These are phyloP conservation scores for Zychaea mexicana DNA, from an alignment of 371 early-diverging fungal species.

Conservation along the genomic window DNA sequence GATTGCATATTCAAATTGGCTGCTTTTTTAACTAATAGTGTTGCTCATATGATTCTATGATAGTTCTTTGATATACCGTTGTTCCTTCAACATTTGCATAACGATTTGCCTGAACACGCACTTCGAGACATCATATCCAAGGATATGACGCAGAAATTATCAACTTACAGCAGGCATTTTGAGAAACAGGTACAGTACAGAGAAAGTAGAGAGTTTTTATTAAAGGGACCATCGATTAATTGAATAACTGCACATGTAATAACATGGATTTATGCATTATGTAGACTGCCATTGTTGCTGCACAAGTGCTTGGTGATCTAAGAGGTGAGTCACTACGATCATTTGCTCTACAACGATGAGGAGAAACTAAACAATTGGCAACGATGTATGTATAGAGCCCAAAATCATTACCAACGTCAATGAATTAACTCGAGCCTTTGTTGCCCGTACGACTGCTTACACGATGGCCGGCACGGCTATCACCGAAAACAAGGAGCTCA, in stretches of 20 bases:
- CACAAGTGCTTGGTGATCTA: slow-evolving; percentile 8
- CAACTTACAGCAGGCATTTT: slow-evolving; percentile 18
- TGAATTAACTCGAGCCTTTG: background rate
- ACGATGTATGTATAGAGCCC: background rate
- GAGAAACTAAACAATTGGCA: no score
- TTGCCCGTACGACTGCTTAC: slow-evolving; percentile 9
- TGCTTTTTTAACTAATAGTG: background rate
- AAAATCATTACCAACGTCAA: background rate
- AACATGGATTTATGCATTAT: background rate
- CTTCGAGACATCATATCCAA: slow-evolving; percentile 12
- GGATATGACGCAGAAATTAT: slow-evolving; percentile 32
- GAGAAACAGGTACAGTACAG: slow-evolving; percentile 27
- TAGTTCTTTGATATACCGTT: background rate
- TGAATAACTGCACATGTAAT: no score
- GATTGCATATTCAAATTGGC: background rate
- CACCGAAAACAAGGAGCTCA: slow-evolving; percentile 2
- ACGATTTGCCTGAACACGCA: background rate
- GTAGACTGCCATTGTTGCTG: slow-evolving; percentile 16
- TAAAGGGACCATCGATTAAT: no score
- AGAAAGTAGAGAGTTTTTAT: no score
- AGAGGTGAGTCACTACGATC: background rate
- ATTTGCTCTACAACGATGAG: no score
- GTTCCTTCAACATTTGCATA: background rate
- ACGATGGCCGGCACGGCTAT: slow-evolving; percentile 8
- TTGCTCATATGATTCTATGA: background rate